Evolutionary conservation across 208 protist species (phyloP).

Genomic region (Trypanosoma avium): DNA sequence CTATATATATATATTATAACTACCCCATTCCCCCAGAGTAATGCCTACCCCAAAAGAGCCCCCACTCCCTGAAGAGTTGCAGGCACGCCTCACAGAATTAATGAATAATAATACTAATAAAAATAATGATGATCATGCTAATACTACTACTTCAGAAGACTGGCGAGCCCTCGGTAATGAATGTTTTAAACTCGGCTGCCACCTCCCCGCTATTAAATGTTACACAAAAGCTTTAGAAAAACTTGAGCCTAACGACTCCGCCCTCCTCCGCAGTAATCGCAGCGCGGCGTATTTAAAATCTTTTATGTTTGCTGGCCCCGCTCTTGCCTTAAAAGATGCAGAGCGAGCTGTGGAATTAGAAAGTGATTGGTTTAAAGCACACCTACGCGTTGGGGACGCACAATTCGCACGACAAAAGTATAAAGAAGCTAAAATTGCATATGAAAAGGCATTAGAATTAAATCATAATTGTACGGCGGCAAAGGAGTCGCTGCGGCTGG

Average conservation of each 20-base stretch:
- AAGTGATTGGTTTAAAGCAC: conserved; percentile 81
- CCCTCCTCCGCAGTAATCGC: conserved; percentile 85
- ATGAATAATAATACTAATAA: no score
- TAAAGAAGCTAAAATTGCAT: conserved; percentile 72
- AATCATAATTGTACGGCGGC: conserved; percentile 52
- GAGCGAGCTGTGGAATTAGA: conserved; percentile 72
- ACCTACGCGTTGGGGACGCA: conserved; percentile 79
- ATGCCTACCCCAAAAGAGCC: conserved; percentile 48
- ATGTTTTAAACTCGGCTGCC: conserved; percentile 59
- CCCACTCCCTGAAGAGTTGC: conserved; percentile 43
- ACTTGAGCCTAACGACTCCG: conserved; percentile 55
- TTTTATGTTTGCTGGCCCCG: conserved; percentile 59
- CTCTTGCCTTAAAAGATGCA: conserved; percentile 86
- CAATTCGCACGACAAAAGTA: conserved; percentile 90
- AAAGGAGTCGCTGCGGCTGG: conserved; percentile 33
- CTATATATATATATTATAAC: neutral
- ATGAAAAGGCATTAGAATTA: conserved; percentile 54
- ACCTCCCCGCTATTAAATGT: conserved; percentile 74
- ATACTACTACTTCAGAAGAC: conserved; percentile 27
- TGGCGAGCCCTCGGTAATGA: conserved; percentile 84
- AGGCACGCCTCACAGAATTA: conserved; percentile 35
- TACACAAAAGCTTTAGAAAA: conserved; percentile 79
- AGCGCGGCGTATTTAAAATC: conserved; percentile 84
- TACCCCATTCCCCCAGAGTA: neutral
- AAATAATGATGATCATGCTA: conserved; percentile 18